Conservation (phyloP, 2,329 filamentous ascomycete species). For the Beauveria sp. region DNA sequence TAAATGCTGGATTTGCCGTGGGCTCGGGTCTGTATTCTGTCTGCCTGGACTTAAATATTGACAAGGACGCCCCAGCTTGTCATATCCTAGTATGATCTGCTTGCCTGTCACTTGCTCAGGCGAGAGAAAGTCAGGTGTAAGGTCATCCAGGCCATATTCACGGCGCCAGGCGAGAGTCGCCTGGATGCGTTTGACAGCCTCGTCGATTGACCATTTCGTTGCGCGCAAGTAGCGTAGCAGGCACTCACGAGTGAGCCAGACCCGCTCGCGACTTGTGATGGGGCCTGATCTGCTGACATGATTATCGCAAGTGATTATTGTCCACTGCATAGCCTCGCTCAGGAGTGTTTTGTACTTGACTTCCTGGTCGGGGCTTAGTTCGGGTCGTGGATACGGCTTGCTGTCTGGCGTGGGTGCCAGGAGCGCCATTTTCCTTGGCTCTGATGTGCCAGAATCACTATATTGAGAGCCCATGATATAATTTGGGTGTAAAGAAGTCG, state of each 20-base stretch:
- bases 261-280: slow-evolving; percentile 69
- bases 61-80: slow-evolving; percentile 75
- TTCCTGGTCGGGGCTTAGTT: slow-evolving; percentile 69
- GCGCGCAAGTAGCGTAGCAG: slow-evolving; percentile 88
- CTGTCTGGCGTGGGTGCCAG: slow-evolving; percentile 46
- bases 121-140: slow-evolving; percentile 80
- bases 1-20: slow-evolving; percentile 84
- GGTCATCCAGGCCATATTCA: slow-evolving; percentile 75
- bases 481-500: too few relatives aligned
- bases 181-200: slow-evolving; percentile 71
- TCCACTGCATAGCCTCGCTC: slow-evolving; percentile 61
- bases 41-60: slow-evolving; percentile 82
- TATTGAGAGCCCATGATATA: not conserved
- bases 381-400: slow-evolving; percentile 46
- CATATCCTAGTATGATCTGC: slow-evolving; percentile 82
- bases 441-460: not conserved
- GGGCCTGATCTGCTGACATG: slow-evolving; percentile 51
- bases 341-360: slow-evolving; percentile 76
- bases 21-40: slow-evolving; percentile 85
- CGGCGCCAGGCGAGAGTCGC: slow-evolving; percentile 81
- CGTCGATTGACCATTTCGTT: slow-evolving; percentile 76
- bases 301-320: slow-evolving; percentile 50
- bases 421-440: slow-evolving; percentile 46
- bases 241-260: slow-evolving; percentile 90
- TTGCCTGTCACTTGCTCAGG: slow-evolving; percentile 96